Evolutionary conservation across 768 basidiomycete species (phyloP).

Genomic region (Tricholoma furcatifolium): DNA sequence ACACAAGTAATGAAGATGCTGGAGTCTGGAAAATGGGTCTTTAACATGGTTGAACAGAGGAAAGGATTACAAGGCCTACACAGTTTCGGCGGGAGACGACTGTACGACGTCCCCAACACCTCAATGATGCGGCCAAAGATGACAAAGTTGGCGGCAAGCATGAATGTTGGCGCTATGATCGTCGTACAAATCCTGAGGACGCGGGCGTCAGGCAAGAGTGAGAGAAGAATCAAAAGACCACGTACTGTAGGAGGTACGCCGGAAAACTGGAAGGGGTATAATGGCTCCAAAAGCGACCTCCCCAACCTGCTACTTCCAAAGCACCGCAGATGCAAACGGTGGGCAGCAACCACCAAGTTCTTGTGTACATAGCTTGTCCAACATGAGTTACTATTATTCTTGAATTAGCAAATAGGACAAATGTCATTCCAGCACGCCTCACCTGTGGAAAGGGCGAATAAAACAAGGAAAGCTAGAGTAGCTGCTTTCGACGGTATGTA

Average conservation of each 20-base stretch:
- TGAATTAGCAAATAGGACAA: neutral
- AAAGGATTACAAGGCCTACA: constrained; percentile 26
- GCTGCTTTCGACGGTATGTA: constrained; percentile 39
- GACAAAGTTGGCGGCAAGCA: constrained; percentile 57
- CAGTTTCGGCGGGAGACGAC: constrained; percentile 41
- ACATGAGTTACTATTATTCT: constrained; percentile 40
- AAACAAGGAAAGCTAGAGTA: constrained; percentile 33
- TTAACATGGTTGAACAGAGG: neutral
- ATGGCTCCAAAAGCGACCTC: constrained; percentile 50
- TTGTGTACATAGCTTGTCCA: constrained; percentile 38
- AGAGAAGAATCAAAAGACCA: neutral
- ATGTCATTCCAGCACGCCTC: neutral
- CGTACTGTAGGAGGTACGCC: constrained; percentile 41
- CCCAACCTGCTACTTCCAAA: constrained; percentile 56
- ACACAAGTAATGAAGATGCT: constrained; percentile 38
- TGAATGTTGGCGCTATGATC: constrained; percentile 54
- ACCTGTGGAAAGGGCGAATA: constrained; percentile 39
- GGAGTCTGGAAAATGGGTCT: constrained; percentile 28
- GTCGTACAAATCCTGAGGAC: constrained; percentile 38
- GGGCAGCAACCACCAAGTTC: constrained; percentile 51
- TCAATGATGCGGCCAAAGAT: constrained; percentile 47
- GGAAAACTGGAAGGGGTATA: constrained; percentile 17
- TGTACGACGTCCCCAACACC: constrained; percentile 45
- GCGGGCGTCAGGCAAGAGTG: neutral
- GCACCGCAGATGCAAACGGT: constrained; percentile 46